A percentile compares a stretch with the other conserved stretches of the same genome.
Evolutionary conservation across 2,329 filamentous ascomycete species (phyloP).

Genomic region (Colletotrichum agaves): DNA sequence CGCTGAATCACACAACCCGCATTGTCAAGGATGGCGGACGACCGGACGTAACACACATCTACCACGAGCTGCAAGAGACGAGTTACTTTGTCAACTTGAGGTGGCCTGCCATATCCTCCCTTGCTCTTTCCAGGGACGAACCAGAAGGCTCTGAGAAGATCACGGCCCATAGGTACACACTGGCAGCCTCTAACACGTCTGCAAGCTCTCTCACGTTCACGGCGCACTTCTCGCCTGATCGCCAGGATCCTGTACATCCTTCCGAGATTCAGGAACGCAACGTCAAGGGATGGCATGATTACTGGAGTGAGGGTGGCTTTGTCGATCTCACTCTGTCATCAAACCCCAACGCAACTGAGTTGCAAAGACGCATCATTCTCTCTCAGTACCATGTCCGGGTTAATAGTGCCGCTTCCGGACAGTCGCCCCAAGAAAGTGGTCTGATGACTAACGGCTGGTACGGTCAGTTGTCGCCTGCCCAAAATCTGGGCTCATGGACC

Average conservation of each 20-base stretch:
- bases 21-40: conserved; percentile 36
- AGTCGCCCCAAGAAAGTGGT: conserved; percentile 54
- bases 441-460: conserved; percentile 58
- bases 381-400: conserved; percentile 57
- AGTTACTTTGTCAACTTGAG: conserved; percentile 53
- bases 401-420: conserved; percentile 50
- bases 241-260: conserved; percentile 41
- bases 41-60: conserved; percentile 45
- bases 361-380: conserved; percentile 55
- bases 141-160: conserved; percentile 39
- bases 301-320: conserved; percentile 54
- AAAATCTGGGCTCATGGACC: neutral
- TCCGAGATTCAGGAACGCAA: conserved; percentile 42
- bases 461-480: conserved; percentile 40
- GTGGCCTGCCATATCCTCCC: conserved; percentile 42
- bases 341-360: conserved; percentile 51
- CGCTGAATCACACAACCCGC: conserved; percentile 51
- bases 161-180: conserved; percentile 48
- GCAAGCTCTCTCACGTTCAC: conserved; percentile 44
- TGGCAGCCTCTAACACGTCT: conserved; percentile 38
- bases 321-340: conserved; percentile 52
- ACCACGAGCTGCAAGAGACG: conserved; percentile 49
- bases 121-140: conserved; percentile 38
- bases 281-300: conserved; percentile 45
- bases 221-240: conserved; percentile 47